Percentiles rank a stretch among this genome's conserved stretches.
These are phyloP conservation scores for Fusarium coffeatum DNA, from an alignment of 2,329 filamentous ascomycete species.

Conservation along the genomic window DNA sequence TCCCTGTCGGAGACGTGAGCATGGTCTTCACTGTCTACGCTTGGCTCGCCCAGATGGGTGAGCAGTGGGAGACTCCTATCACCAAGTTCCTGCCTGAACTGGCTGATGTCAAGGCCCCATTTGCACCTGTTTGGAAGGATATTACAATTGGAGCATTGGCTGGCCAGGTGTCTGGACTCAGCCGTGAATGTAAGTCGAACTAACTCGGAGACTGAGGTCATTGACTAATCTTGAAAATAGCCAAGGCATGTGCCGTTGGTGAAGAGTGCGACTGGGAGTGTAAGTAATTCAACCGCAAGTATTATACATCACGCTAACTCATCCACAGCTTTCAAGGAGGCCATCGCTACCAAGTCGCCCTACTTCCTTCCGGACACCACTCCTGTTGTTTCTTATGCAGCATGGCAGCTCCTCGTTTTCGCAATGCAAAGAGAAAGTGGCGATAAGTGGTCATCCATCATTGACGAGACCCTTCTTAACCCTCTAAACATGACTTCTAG, in stretches of 20 bases:
- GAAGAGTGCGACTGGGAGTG: conserved; percentile 21
- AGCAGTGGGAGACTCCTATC: conserved; percentile 46
- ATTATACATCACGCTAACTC: fast-evolving
- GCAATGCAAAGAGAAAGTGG: conserved; percentile 18
- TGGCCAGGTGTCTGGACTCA: conserved; percentile 37
- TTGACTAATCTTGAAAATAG: conserved; percentile 3
- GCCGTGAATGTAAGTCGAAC: conserved; percentile 31
- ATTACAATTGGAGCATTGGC: conserved; percentile 37
- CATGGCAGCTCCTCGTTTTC: conserved; percentile 39
- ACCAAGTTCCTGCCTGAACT: conserved; percentile 48
- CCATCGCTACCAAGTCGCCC: conserved; percentile 23
- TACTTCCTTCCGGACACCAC: conserved; percentile 37
- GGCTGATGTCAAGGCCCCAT: background rate
- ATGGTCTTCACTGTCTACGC: conserved; percentile 51
- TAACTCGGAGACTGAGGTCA: fast-evolving
- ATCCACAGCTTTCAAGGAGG: conserved; percentile 3
- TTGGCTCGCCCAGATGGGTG: conserved; percentile 48
- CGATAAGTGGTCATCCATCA: conserved; percentile 1
- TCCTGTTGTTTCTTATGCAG: conserved; percentile 37
- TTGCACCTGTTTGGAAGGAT: conserved; percentile 26
- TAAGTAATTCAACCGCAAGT: fast-evolving
- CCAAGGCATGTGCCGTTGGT: conserved; percentile 20
- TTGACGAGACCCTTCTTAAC: background rate
- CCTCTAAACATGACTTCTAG: conserved; percentile 31
- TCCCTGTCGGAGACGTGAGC: conserved; percentile 48